phyloP scores from a whole-genome alignment of 352 stramenopile species.

The Pythium myriotylum region DNA sequence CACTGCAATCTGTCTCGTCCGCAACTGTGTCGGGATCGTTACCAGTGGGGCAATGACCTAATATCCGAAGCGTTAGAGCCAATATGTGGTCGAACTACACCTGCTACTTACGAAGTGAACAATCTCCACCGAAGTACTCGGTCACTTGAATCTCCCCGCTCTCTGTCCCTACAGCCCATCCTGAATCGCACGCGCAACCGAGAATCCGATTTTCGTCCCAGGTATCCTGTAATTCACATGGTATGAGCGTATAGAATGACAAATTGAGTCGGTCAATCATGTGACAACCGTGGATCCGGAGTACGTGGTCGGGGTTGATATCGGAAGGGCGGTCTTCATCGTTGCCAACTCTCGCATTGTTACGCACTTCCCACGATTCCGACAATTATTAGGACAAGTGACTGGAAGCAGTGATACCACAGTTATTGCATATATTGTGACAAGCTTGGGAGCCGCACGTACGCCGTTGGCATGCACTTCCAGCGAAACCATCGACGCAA shows the following conservation, averaged over 20 bases:
- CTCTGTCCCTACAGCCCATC: constrained; percentile 80
- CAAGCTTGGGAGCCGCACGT: constrained; percentile 9
- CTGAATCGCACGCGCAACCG: constrained; percentile 88
- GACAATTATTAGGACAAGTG: constrained; percentile 73
- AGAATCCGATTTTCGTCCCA: constrained; percentile 93
- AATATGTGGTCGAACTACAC: no score
- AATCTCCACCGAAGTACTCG: constrained; percentile 91
- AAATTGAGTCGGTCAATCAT: no score
- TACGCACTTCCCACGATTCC: constrained; percentile 67
- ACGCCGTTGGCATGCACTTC: constrained; percentile 82
- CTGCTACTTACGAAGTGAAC: constrained; percentile 59
- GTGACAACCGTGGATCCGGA: constrained; percentile 36
- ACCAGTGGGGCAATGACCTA: constrained; percentile 80
- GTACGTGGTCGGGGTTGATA: constrained; percentile 77
- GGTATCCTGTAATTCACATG: constrained; percentile 50
- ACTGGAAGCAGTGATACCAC: constrained; percentile 31
- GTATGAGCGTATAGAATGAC: no score
- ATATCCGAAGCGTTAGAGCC: neutral
- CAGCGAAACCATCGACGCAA: constrained; percentile 85
- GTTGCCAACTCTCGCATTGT: constrained; percentile 84
- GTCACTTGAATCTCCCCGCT: constrained; percentile 75
- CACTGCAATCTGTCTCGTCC: constrained; percentile 81
- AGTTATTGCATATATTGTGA: neutral
- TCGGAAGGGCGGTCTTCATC: constrained; percentile 57
- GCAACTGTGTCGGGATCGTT: constrained; percentile 68